Percentiles rank a stretch among this genome's conserved stretches.
phyloP scores from a whole-genome alignment of 2,329 filamentous ascomycete species.

The Ascochyta lentis region DNA sequence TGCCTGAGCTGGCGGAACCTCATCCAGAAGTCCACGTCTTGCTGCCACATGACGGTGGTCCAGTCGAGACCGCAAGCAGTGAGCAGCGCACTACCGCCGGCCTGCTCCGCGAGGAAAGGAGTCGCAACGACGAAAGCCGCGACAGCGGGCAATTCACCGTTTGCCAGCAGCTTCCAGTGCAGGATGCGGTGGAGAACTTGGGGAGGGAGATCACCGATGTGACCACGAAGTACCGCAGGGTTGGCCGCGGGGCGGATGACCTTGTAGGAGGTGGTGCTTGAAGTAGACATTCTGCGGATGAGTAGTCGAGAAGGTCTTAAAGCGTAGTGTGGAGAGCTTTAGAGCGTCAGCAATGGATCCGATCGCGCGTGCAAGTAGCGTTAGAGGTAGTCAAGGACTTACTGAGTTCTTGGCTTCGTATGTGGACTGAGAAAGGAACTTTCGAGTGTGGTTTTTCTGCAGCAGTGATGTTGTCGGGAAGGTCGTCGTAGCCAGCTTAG shows the following conservation, averaged over 20 bases:
- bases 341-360: neutral
- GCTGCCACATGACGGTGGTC: neutral
- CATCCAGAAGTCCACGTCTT: neutral
- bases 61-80: neutral
- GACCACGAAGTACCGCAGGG: neutral
- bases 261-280: neutral
- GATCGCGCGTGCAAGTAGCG: neutral
- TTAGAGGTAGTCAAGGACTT: neutral
- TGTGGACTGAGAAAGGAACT: neutral
- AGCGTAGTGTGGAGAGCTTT: neutral
- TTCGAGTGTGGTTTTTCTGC: neutral
- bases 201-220: neutral
- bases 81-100: neutral
- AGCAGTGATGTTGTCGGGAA: neutral
- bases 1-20: neutral
- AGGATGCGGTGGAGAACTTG: neutral
- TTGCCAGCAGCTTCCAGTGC: neutral
- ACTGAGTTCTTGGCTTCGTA: neutral
- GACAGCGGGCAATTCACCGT: neutral
- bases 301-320: neutral
- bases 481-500: neutral
- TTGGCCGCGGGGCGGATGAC: neutral
- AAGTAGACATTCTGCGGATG: neutral
- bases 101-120: neutral
- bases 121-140: neutral